Evolutionary conservation across 352 stramenopile genomes (phyloP), one percentile per base, ranked within the genome.

Genomic region (Phytophthora sansomeana): DNA sequence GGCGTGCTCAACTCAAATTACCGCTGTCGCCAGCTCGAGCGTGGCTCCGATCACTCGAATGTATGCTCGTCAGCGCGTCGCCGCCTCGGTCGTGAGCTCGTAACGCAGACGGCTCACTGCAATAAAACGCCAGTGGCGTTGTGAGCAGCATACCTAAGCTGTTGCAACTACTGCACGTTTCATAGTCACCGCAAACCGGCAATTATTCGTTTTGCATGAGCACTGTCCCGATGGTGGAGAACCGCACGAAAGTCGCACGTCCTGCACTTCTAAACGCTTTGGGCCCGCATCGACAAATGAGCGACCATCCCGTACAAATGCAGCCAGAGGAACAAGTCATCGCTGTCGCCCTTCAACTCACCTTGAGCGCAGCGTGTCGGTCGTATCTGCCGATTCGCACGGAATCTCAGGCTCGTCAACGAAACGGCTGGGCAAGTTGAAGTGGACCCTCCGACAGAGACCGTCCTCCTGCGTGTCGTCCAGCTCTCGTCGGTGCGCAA

Each of bases 391-490:
- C 3, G 62, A 69, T 69, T 64, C 61, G 24, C 38, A 4, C 9
- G 29, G 44, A 69, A 69, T 65, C 54, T 69, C 38, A 54, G 51
- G 29, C 62, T 48, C 21, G 21, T 47, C 30, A 30, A 53, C 48
- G 24, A 54, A 64, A 64, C 54, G 46, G 38, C 39, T 53, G 54
- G 38, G n/a, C 32, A 60, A 48, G 63, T 62, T 71, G 63, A 71
- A 71, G 63, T 59, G 55, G 29, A 62, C 42, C 47, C 33, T n/a
- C n/a, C 35, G 38, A 53, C 32, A 72, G 38, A 67, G 43, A 67
- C n/a, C 39, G 63, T 58, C 48, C 57, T 47, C 43, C 39, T 38
- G 11, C 3, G 0, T 24, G 21, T 24, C 21, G 21, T 24, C 21
- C 21, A 24, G 21, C 21, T 24, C 21, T 24, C 21, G 21, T 21